Base-by-base conservation (phyloP, 2,329 filamentous ascomycete species). In the Sphaerulina populicola region DNA sequence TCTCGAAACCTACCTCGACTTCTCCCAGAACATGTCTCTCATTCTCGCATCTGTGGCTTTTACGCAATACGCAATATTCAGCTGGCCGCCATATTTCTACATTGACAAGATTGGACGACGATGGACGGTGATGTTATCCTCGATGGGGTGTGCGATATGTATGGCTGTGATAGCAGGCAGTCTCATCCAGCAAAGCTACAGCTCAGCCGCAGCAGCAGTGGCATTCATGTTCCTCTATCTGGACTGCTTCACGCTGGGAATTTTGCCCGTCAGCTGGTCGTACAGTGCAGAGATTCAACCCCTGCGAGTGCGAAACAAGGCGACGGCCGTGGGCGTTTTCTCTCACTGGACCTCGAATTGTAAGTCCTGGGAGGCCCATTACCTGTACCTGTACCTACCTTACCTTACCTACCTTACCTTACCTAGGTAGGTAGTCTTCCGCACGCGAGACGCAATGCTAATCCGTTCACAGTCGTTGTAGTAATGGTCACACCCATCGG, bases 181-280 rank as follows among this genome's bases (percentile, higher is more conserved):
- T 39, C 59, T 68, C 14, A 42, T 60, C 38, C 47, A 45, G 30
- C 53, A 61, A 37, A 65, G 54, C 44, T 61, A 60, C 44, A 47
- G 61, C 15, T 60, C 54, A 7, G 63, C 64, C 4, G 64, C 63
- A 1, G 64, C 63, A 3, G 64, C 64, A 7, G 66, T 68, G 6
- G 67, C 66, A 3, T 64, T 69, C 54, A 69, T 65, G 54, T 76
- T 76, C 57, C 71, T 78, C 58, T 77, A 77, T 60, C 57, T 77
- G n/a, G 77, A 76, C 62, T 76, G 75, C 60, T 71, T 76, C 35
- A 75, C 75, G 62, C 76, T 77, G 44, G 74, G 69, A 9, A 72
- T 76, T 29, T 6, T 73, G 65, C 71, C 72, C 69, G 30, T 66
- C 36, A 61, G 53, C 4, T 58, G 59, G 61, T 57, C 67, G 10